Conservation (phyloP, 2,329 filamentous ascomycete species). For the Pseudopyrenochaeta lycopersici region DNA sequence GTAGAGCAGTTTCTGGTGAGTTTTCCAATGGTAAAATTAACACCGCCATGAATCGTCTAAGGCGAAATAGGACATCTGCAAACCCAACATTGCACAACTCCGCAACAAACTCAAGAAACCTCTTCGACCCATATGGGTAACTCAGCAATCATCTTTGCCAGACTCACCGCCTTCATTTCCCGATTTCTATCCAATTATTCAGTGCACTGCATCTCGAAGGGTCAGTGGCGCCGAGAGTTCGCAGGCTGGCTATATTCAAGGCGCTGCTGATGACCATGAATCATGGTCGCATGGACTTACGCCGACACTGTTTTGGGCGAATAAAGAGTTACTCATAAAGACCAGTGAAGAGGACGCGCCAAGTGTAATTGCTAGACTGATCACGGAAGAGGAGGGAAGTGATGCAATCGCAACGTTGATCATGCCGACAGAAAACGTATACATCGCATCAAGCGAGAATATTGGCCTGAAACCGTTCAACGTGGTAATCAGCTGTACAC, state of each 20-base stretch:
- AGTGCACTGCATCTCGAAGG: slow-evolving; percentile 83
- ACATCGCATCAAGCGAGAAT: slow-evolving; percentile 51
- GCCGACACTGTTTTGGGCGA: slow-evolving; percentile 79
- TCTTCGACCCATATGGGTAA: slow-evolving; percentile 81
- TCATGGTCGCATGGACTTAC: slow-evolving; percentile 88
- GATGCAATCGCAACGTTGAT: slow-evolving; percentile 49
- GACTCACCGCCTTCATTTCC: slow-evolving; percentile 58
- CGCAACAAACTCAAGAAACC: slow-evolving; percentile 71
- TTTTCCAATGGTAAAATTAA: background rate
- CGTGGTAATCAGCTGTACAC: slow-evolving; percentile 55
- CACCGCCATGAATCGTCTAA: background rate
- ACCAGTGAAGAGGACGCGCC: slow-evolving; percentile 72
- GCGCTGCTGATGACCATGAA: slow-evolving; percentile 93
- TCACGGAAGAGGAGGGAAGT: slow-evolving; percentile 28
- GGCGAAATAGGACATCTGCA: slow-evolving; percentile 59
- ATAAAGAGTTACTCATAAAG: slow-evolving; percentile 68
- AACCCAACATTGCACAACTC: slow-evolving; percentile 66
- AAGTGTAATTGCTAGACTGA: slow-evolving; percentile 57
- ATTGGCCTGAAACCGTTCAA: slow-evolving; percentile 49
- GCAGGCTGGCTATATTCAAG: slow-evolving; percentile 86
- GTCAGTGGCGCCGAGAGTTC: slow-evolving; percentile 74
- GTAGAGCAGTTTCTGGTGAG: slow-evolving; percentile 59
- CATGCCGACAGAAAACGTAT: slow-evolving; percentile 52
- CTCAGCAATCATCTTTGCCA: slow-evolving; percentile 68
- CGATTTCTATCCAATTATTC: slow-evolving; percentile 76